Evolutionary conservation across 73 alveolate species (phyloP), one percentile per base, ranked within the genome.

Genomic region (Paramecium caudatum): DNA sequence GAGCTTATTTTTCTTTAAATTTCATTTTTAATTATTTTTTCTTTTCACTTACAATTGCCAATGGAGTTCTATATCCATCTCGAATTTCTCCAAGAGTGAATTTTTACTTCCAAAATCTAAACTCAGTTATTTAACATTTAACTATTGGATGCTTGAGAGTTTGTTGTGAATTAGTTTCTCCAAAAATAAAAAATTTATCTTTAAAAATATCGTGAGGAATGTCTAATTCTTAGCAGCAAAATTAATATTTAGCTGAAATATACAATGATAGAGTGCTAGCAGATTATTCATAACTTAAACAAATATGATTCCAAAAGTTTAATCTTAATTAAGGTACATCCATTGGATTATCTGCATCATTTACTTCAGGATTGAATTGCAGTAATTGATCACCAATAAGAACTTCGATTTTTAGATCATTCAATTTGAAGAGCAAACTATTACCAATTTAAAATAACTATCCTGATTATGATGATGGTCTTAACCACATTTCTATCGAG

Each of bases 41-140:
- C 32, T 74, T 74, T 23, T 74, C 88, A 74, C 55, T 9, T 36
- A 74, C 88, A 0, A 74, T 74, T 5, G 88, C 37, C 1, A 74
- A 12, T 9, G 88, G 88, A 10, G 49, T 13, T 74, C 88, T 37
- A 74, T 41, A 74, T 13, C 69, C 62, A 43, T 74, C 88, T 43
- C 68, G 1, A 1, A 74, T 47, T 45, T 74, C 88, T 13, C 43
- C 43, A 13, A 74, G 43, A 8, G 25, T 21, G 32, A 74, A 74
- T 15, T 74, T 74, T 17, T 74, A 41, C 21, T 74, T 74, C 88
- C 88, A 74, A 74, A 74, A 74, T 37, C 88, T 37, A 13, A 74
- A 74, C 32, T 74, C 88, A 2, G 88, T 74, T 74, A 74, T 41
- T 27, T 36, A 13, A 21, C 62, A 74, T 45, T 74, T 27, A 9